Percentiles rank a stretch among this genome's conserved stretches.
phyloP scores from a whole-genome alignment of 805 yeast genomes.

The Candida easanensis region DNA sequence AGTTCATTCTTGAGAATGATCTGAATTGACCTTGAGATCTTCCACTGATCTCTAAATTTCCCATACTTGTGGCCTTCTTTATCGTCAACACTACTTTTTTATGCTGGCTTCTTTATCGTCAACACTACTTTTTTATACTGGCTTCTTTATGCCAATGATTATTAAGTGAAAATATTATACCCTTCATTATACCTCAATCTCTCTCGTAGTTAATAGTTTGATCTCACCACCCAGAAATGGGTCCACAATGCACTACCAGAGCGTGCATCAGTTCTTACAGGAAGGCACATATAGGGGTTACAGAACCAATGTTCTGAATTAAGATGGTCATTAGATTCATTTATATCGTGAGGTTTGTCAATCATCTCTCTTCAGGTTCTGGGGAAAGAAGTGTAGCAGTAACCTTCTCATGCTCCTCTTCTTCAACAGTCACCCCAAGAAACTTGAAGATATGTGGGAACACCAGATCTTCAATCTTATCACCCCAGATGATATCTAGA shows the following conservation, averaged over 20 bases:
- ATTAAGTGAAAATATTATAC: too few species aligned
- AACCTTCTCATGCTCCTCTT: slow-evolving; percentile 10
- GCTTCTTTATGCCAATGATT: too few species aligned
- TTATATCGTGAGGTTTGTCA: not conserved
- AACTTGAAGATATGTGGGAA: slow-evolving; percentile 40
- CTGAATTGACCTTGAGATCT: not conserved
- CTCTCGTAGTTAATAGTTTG: too few species aligned
- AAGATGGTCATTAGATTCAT: not conserved
- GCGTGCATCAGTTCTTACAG: too few species aligned
- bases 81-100: too few species aligned
- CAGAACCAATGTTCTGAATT: too few species aligned
- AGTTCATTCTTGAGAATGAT: not conserved
- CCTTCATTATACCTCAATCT: too few species aligned
- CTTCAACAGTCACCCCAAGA: slow-evolving; percentile 21
- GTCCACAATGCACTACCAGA: too few species aligned
- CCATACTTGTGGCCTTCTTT: not conserved
- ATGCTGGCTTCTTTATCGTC: too few species aligned
- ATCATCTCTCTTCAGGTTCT: not conserved
- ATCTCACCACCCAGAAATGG: too few species aligned
- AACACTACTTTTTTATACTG: too few species aligned
- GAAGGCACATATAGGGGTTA: too few species aligned
- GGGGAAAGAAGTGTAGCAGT: slow-evolving; percentile 2
- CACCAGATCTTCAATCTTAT: slow-evolving; percentile 50
- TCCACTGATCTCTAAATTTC: not conserved
- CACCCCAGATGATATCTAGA: slow-evolving; percentile 87